Evolutionary conservation across 352 stramenopile genomes (phyloP), one percentile per base, ranked within the genome.

Genomic region (Pythium brachiatum): DNA sequence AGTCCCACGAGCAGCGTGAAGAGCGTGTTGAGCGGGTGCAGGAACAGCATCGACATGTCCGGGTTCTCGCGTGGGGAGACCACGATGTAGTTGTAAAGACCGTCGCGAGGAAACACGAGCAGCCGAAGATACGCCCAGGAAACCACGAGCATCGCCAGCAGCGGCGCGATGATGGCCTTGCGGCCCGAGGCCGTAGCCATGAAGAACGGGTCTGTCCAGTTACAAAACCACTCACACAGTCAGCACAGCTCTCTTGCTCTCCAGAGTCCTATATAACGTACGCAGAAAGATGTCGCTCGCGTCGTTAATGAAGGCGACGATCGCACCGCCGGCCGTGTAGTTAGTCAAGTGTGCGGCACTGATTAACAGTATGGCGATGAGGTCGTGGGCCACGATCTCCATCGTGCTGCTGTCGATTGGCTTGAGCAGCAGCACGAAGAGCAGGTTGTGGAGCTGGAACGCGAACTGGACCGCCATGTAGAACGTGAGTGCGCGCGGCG

Each of bases 281-380:
- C 48, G 36, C 16, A 21, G 27, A 16, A 55, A 41, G 18, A 55
- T 20, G 7, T 55, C 48, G 29, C 48, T 39, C 26, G 6, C 20
- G 29, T 55, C 48, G 29, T 41, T 55, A 16, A 55, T 21, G 48
- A 55, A 43, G 16, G 29, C 18, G 56, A 76, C 65, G 3, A 81
- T 62, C 34, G 73, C 72, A 41, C 68, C 73, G 57, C 71, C 61
- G 20, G 64, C 57, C 32, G 54, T 62, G 57, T 76, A 78, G 55
- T 81, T 81, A 6, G 68, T 65, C 26, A 81, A 66, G 36, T 75
- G 78, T 43, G 73, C 74, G 25, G 63, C 64, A 62, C 60, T 60
- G n/a, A 81, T 78, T 38, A 81, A 65, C 53, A 76, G 63, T 21
- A 81, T 75, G 29, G 70, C 75, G 48, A 69, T 60, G 51, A 78